A percentile compares a stretch with the other conserved stretches of the same genome.
Evolutionary conservation across 371 early-diverging fungal species (phyloP).

Genomic region (Haplosporangium sp.): DNA sequence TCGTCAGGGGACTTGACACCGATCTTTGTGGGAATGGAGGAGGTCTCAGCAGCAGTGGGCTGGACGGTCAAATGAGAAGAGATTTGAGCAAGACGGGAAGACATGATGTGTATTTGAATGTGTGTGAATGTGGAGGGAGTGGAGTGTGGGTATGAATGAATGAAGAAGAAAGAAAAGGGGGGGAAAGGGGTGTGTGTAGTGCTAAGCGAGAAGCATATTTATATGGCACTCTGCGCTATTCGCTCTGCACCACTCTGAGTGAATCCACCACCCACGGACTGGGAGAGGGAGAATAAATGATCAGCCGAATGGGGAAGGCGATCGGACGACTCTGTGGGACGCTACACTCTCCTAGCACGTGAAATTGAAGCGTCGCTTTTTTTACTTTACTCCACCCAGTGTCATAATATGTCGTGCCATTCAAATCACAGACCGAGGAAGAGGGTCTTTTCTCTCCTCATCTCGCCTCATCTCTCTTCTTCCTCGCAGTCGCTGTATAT

Average conservation of each 20-base stretch:
- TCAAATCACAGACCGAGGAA: not conserved
- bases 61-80: constrained; percentile 75
- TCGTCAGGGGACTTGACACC: constrained; percentile 88
- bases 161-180: constrained; percentile 9
- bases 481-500: not conserved
- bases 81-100: constrained; percentile 78
- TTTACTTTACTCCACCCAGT: no score
- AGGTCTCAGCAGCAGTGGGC: constrained; percentile 56
- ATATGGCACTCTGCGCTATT: not conserved
- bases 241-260: no score
- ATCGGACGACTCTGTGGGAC: no score
- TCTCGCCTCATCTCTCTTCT: not conserved
- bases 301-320: no score
- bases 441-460: not conserved
- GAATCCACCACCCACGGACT: no score
- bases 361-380: no score
- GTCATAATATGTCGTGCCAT: not conserved
- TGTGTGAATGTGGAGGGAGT: not conserved
- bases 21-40: constrained; percentile 67
- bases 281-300: no score
- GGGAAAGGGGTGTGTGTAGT: not conserved
- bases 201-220: not conserved
- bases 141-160: constrained; percentile 4
- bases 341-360: constrained; percentile 2
- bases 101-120: constrained; percentile 55